Base-by-base conservation (phyloP, 495 filamentous ascomycete genomes). In the Penicillium cinerascens region DNA sequence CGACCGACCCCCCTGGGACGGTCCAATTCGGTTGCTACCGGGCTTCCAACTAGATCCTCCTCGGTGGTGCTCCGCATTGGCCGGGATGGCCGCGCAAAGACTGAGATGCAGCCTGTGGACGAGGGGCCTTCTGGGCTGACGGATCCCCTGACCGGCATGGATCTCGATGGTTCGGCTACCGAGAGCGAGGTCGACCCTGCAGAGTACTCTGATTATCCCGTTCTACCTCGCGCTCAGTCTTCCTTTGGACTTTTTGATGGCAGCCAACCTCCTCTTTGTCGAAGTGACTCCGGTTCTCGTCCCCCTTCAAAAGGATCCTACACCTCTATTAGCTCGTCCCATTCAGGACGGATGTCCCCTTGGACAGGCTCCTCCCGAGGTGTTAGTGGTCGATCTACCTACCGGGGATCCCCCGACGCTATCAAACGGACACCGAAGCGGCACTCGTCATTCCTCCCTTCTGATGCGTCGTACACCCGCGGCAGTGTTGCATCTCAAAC, bases 31-130 rank as follows among this genome's bases (percentile, higher is more conserved):
- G 44, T 62, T 21, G 65, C 70, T 20, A 52, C 63, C 1, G 43
- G 60, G 9, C 27, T 71, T 39, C 70, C 73, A 10, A 60, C 57
- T 44, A 71, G 71, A 2, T 73, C 74, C 1, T 65, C 65, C 20
- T 76, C 74, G 4, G 82, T 90, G 4, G 83, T 82, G 29, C 82
- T 92, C 47, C 84, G 76, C 10, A 88, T 92, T 56, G 87, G 88
- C 60, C 75, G 80, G 33, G 83, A 83, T 58, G 87, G 88, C 6
- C 74, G 85, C 41, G 88, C 88, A 18, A 83, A 82, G 51, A 81
- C 87, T 6, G 85, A 89, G 63, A 87, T 85, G 51, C 82, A 83
- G 27, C 58, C 85, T 3, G 67, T 87, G 10, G 64, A 77, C 18
- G 75, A 81, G 20, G 44, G 66, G 60, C 51, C 62, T 5, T 73